Evolutionary conservation across 805 yeast genomes (phyloP), one percentile per base, ranked within the genome.

Genomic region (Metschnikowia arizonensis): DNA sequence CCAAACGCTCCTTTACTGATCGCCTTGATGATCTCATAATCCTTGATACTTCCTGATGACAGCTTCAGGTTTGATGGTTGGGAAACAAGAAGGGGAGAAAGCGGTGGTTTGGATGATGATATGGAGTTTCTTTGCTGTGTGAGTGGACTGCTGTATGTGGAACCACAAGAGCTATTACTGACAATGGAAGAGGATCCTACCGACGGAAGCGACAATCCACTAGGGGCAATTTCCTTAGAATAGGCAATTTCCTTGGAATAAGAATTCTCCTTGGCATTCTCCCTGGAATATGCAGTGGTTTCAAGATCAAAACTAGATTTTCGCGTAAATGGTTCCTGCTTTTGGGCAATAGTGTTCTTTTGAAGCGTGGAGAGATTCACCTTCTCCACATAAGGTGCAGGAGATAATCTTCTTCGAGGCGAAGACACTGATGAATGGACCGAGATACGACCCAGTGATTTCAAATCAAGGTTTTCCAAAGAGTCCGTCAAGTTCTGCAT

Each of bases 1-100:
- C 99, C 99, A 72, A 90, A 93, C 0, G 99, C 99, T 33, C 99
- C 99, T 59, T 88, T 87, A 58, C 96, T 88, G 42, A 93, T 88
- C 0, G 99, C 97, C 61, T 89, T 88, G 45, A 93, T 70, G 25
- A 93, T 79, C 56, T 88, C 96, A 63, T 89, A 93, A 62, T 95
- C 98, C 48, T 76, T 78, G 25, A 91, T 88, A 2, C 88, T 82
- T 0, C 95, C 93, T 3, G 73, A 66, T 0, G 69, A 55, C 0
- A 85, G 75, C 49, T 79, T 78, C 28, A 68, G 64, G 0, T 75
- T 49, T 4, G 82, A 75, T 1, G 84, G 74, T 9, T 81, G 77
- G 1, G 91, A 83, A 1, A 87, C 78, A 35, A 89, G 63, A 17
- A 89, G 65, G 0, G 97, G 97, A 0, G 96, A 88, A 26, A 87